Conservation (phyloP, 1,284 basidiomycete species). For the Amylostereum areolatum region DNA sequence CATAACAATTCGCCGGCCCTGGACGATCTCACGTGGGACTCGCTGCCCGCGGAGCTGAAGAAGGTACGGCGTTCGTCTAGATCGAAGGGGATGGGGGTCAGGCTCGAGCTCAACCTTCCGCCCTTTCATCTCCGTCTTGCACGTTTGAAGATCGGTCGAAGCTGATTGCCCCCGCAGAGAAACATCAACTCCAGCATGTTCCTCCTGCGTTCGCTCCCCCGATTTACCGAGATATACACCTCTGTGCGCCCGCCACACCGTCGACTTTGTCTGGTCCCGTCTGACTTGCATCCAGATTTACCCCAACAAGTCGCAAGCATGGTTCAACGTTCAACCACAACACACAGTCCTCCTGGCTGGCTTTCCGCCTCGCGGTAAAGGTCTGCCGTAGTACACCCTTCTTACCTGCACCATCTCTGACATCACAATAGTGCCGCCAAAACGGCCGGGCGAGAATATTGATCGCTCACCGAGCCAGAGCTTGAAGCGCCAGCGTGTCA, state of each 20-base stretch:
- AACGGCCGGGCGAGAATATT: no score
- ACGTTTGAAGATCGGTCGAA: not conserved
- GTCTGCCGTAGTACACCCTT: constrained; percentile 11
- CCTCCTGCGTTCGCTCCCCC: constrained; percentile 36
- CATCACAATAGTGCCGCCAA: no score
- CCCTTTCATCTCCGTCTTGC: not conserved
- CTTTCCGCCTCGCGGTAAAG: constrained; percentile 37
- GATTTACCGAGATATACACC: constrained; percentile 45
- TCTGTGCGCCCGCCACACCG: constrained; percentile 30
- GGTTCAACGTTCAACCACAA: constrained; percentile 45
- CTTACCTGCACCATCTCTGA: no score
- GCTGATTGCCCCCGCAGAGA: constrained; percentile 33
- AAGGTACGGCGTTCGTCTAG: constrained; percentile 35
- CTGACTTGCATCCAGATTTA: constrained; percentile 27
- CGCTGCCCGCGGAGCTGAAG: constrained; percentile 52
- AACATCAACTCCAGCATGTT: constrained; percentile 56
- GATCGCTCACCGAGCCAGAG: no score
- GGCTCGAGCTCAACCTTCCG: no score
- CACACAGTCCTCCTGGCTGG: constrained; percentile 45
- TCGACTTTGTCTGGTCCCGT: not conserved
- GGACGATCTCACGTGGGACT: constrained; percentile 62
- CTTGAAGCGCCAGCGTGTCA: no score
- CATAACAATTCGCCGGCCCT: constrained; percentile 47
- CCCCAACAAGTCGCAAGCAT: constrained; percentile 31
- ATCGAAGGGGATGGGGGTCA: no score